Base-by-base conservation (phyloP, 768 basidiomycete species). In the Macrolepiota fuliginosa region DNA sequence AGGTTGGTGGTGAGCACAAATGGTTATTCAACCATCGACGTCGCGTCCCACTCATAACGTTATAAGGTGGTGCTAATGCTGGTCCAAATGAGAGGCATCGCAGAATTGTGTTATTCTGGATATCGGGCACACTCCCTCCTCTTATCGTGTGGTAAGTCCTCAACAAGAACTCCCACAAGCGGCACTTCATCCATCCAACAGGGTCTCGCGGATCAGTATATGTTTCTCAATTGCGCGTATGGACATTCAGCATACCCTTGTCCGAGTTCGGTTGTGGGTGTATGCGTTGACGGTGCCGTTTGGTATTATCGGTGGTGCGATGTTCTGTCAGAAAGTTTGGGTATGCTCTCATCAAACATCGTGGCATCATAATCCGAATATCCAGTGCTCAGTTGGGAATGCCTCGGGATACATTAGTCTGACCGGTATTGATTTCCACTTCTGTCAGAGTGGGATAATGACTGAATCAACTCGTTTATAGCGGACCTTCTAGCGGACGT, bases 131-230 rank as follows among this genome's bases (percentile, higher is more conserved):
- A 2, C 39, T 53, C 29, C 58, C 58, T 32, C 50, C 51, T 53
- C 51, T 60, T 25, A 45, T 60, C 27, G 51, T 60, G 12, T 60
- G 58, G 58, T 60, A 45, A 4, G 39, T 52, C 4, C 13, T n/a
- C 27, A 2, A 37, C 13, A 11, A 29, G 5, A 1, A n/a, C 4
- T 12, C 7, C 25, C 10, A 15, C 15, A n/a, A 24, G 10, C 19
- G 15, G 27, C 7, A n/a, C n/a, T n/a, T 35, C 39, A 25, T 17
- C 27, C 7, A 29, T 27, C 37, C 6, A 32, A 12, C n/a, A 60
- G 58, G 58, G 29, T 25, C 19, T 25, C 58, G 12, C 50, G 58
- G 13, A 60, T 60, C 4, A 60, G 58, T 32, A 60, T 60, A 17
- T 60, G 58, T 24, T 25, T 60, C 7, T 42, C 39, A 17, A 60